Evolutionary conservation across 768 basidiomycete genomes (phyloP), one percentile per base, ranked within the genome.

Genomic region (Pleurotus djamor): DNA sequence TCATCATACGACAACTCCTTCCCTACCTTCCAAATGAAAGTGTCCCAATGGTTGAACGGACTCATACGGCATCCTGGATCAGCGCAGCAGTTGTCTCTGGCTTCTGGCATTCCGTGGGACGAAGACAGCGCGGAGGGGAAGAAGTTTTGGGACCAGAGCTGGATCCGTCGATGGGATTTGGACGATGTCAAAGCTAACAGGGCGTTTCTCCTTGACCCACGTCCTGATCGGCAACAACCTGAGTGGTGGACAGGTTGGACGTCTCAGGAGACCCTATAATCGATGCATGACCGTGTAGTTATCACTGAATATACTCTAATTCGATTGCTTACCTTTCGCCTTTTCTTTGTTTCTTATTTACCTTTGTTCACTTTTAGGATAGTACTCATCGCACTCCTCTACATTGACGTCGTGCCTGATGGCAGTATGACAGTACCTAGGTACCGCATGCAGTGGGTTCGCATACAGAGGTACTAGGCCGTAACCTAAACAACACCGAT

Each of bases 141-240:
- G 28, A 44, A 34, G 33, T 56, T 56, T 33, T 56, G 54, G 54
- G 41, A 32, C 2, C 54, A 56, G 37, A 28, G 17, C 14, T 70
- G 80, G 51, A 72, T 81, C 16, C 74, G 80, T 8, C 75, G 77
- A 55, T 76, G 70, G 68, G 76, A 73, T 10, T 33, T 10, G 10
- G 72, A 77, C 35, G 82, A 82, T 58, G 62, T 69, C 51, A 57
- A 60, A 0, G 57, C 67, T 13, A 69, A 78, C 50, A 64, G 68
- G 21, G 64, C 62, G 12, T 84, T 78, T 72, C 66, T 83, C 59
- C 59, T 73, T n/a, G 57, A 32, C 17, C 65, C 9, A 12, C 63
- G 21, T 48, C 59, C 21, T 34, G 60, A 66, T 4, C 54, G 54
- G n/a, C 36, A 56, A 35, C 60, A 63, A 43, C 61, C 61, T n/a